Evolutionary conservation across 148 eudicot genomes (phyloP), one percentile per base, ranked within the genome.

Genomic region (Tetragonia tetragonoides): DNA sequence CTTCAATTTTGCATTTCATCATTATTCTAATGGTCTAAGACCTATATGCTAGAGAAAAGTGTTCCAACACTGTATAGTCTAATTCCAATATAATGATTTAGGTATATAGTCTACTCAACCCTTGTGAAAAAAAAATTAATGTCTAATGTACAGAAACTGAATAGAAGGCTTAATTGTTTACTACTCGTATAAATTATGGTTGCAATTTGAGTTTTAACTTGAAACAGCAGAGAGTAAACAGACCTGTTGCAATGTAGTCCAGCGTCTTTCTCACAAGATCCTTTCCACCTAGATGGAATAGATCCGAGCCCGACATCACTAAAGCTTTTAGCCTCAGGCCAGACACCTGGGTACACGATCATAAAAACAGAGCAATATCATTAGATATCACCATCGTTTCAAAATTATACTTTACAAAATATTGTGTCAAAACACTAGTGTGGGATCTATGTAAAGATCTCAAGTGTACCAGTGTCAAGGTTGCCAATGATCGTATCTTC

Each of bases 261-360:
- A 7, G 70, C 61, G 21, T 40, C 49, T 42, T 80, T 77, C 68
- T 88, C 82, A 71, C 94, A 90, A 17, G 51, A 72, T 47, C 94
- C 94, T 77, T 86, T 92, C 94, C 97, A 92, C 78, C 78, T 90
- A 7, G 90, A 71, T 8, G 97, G 97, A 87, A 92, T 81, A 2
- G 89, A 86, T 16, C 89, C 92, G 18, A 75, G 79, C 16, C 85
- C 88, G 4, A 78, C 49, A 40, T 86, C 92, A 47, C 81, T 80
- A 63, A 92, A 92, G 82, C 94, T 92, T 77, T 83, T 46, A 21
- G 97, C 88, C 79, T 88, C 94, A 17, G 97, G 94, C 94, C 94
- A 92, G 18, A 87, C 92, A 80, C 97, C 97, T 92, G 56, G 34
- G 34, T 28, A 28, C 34, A 28, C 34, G 34, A 28, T 28, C 34